Evolutionary conservation across 1,284 basidiomycete species (phyloP), one percentile per base, ranked within the genome.

Genomic region (Serendipita sp.): DNA sequence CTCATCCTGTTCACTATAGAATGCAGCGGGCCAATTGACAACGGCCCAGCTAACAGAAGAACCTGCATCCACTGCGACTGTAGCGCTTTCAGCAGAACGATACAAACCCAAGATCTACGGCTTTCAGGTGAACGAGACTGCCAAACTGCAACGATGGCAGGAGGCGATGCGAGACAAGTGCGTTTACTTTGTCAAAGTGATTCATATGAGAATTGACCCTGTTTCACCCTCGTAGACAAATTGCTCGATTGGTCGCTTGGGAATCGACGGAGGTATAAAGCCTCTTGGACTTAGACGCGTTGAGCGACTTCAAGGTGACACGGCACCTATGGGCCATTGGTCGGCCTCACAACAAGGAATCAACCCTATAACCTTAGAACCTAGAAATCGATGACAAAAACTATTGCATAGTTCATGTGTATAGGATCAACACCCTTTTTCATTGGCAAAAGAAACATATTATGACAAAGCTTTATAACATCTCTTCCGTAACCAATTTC

Each of bases 51-150:
- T 58, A 6, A 68, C 65, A 3, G 53, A 58, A 32, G 53, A 58
- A 26, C 53, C 17, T 26, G 66, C 72, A 42, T 88, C 82, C 68
- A 93, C 90, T 3, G 83, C 87, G n/a, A 78, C 73, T 32, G 89
- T 84, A 2, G 91, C 91, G 26, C 70, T 89, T 67, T 95, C 91
- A 75, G 90, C 90, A 26, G 93, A 96, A 70, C 75, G 90, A 67
- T 93, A 94, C 72, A 79, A 88, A 63, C 92, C 93, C 41, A 83
- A 85, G 70, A 93, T 96, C 65, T 97, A 96, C 73, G 93, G 93
- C 0, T 97, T 97, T 79, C 89, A 91, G 74, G 79, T 95, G 41
- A 83, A 95, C 71, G 93, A 96, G 77, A 85, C 85, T 68, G 92
- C 93, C n/a, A 92, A 88, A 73, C 74, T 94, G 68, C 87, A 91